Evolutionary conservation across 169 alveolate genomes (phyloP).

Genomic region (Plasmodium malariae): DNA sequence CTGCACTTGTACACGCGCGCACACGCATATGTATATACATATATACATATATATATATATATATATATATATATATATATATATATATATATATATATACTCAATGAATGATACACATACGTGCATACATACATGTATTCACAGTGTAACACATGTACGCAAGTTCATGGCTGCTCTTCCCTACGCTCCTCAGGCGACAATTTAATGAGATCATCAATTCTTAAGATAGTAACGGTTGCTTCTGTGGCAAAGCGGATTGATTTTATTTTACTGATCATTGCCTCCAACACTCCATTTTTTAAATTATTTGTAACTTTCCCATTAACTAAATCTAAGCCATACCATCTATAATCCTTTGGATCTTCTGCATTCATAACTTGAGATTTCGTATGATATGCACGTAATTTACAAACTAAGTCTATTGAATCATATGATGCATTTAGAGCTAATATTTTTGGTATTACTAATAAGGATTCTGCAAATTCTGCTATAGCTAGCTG

Average conservation of each 20-base stretch:
- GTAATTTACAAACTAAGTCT: constrained; percentile 93
- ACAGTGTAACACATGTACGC: neutral
- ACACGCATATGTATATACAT: no score
- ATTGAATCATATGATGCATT: constrained; percentile 99
- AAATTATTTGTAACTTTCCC: constrained; percentile 96
- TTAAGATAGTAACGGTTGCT: constrained; percentile 98
- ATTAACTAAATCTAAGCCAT: constrained; percentile 95
- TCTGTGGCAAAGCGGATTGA: constrained; percentile 98
- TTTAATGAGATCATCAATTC: constrained; percentile 98
- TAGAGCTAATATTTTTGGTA: constrained; percentile 99
- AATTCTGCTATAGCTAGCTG: constrained; percentile 99
- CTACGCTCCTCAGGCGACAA: constrained; percentile 91
- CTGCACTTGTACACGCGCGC: no score
- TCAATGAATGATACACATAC: neutral
- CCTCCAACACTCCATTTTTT: constrained; percentile 97
- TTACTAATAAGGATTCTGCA: constrained; percentile 97
- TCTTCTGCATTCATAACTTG: constrained; percentile 81
- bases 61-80: no score
- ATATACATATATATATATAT: no score
- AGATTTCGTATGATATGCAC: constrained; percentile 95
- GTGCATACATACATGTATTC: neutral
- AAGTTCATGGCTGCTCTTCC: constrained; percentile 80
- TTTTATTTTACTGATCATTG: constrained; percentile 95
- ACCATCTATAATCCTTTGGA: constrained; percentile 84
- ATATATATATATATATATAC: no score